Base-by-base conservation (phyloP, 2,329 filamentous ascomycete species). In the Apiospora sp. region DNA sequence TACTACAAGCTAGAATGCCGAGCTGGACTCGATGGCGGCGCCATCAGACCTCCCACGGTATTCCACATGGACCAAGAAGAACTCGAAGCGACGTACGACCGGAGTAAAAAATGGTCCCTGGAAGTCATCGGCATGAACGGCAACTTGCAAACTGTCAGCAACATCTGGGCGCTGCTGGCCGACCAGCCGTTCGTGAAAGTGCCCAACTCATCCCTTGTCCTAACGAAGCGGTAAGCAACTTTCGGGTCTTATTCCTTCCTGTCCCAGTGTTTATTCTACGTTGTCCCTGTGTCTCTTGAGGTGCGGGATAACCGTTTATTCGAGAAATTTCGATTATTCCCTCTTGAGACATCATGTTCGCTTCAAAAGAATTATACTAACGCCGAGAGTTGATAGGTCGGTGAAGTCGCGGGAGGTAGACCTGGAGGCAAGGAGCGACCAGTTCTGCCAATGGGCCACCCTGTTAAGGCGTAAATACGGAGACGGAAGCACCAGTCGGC, bases 181-280 rank as follows among this genome's bases (percentile, higher is more conserved):
- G 77, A 75, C 48, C 75, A 73, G 44, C 72, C 79, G 1, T 82
- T 78, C 70, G 77, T 87, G 58, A 78, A 75, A 5, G 79, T 87
- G 27, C 84, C 84, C 0, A 82, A 82, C 7, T 83, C 80, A 13
- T 75, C 76, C 3, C 76, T 86, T 22, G 74, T 80, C 1, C 79
- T 87, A 10, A 77, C 78, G 16, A 86, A 85, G 75, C 79, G 80
- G 70, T n/a, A n/a, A n/a, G n/a, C n/a, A n/a, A n/a, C n/a, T n/a
- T n/a, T n/a, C n/a, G n/a, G n/a, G n/a, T n/a, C n/a, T n/a, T n/a
- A n/a, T n/a, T n/a, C n/a, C n/a, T n/a, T n/a, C n/a, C n/a, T n/a
- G n/a, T n/a, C n/a, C n/a, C n/a, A n/a, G n/a, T n/a, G n/a, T n/a
- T n/a, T n/a, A n/a, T n/a, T n/a, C n/a, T n/a, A n/a, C n/a, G n/a